These are phyloP conservation scores for Crotalaria pallida DNA, from an alignment of 306 rosid genomes.

Conservation along the genomic window DNA sequence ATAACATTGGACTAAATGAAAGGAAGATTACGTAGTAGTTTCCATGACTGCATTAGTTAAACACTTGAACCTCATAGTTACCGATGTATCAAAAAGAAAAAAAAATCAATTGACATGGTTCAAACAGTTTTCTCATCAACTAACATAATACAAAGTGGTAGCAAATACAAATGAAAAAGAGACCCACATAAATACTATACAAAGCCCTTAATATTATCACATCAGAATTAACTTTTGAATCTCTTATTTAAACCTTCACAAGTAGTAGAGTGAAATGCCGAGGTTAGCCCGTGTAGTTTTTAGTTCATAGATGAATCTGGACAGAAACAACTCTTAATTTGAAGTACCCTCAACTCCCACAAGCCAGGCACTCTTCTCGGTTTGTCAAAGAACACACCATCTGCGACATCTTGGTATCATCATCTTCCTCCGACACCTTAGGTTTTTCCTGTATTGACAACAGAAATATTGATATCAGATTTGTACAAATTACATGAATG, in stretches of 20 bases:
- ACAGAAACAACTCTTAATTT: background rate
- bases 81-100: too few relatives aligned
- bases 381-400: conserved; percentile 86
- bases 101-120: background rate
- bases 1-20: too few relatives aligned
- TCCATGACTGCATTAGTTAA: too few relatives aligned
- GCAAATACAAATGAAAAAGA: background rate
- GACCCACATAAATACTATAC: conserved; percentile 17
- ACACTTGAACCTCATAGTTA: too few relatives aligned
- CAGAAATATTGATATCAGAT: background rate
- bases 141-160: background rate
- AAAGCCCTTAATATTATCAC: background rate
- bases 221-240: background rate
- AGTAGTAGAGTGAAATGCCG: background rate
- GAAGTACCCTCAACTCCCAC: conserved; percentile 56
- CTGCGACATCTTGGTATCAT: conserved; percentile 61
- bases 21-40: too few relatives aligned
- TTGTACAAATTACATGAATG: background rate
- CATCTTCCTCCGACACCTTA: conserved; percentile 35
- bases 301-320: background rate
- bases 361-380: conserved; percentile 76
- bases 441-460: conserved; percentile 43
- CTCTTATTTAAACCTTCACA: background rate
- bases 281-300: background rate
- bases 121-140: background rate